Evolutionary conservation across 164 flowering plant species (phyloP), one percentile per base, ranked within the genome.

Genomic region (Nymphaea colorata): DNA sequence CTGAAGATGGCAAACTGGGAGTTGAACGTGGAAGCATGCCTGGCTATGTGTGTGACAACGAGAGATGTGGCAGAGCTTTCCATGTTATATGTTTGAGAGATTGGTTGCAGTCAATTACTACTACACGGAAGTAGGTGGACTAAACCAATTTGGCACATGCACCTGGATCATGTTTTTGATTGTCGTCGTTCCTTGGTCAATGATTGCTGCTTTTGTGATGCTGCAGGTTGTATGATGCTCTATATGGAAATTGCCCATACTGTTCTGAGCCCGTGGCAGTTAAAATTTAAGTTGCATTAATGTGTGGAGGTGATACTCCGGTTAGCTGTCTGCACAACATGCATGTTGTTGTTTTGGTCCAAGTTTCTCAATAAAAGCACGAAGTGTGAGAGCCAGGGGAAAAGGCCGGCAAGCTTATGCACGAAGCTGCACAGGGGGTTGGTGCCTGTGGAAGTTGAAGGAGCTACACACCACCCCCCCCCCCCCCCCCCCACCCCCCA

Each of bases 241-340:
- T 89, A 43, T 91, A 87, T 78, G 97, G 97, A 62, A 84, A 79
- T 64, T 91, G 97, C 51, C 95, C 97, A 5, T 91, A 91, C 76
- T 89, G 95, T 73, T 89, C 88, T 5, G 90, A 82, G 44, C 93
- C 90, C 18, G 82, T 91, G 70, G 97, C 96, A 8, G 85, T 89
- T 67, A 89, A 84, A 77, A 67, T 80, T 51, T 7, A 8, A 51
- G 57, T 51, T 51, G 57, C 57, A 51, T 3, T 10, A 15, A 51
- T 2, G 15, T 51, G 57, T 51, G 8, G 57, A 51, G 8, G 57
- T 25, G 36, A 25, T 25, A 25, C 36, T 25, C 36, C 36, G 36
- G 36, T n/a, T n/a, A 25, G 36, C 36, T 25, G 36, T 25, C 36
- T 25, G 36, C 36, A 25, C 36, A 25, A 25, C 36, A 25, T 25